Evolutionary conservation across 805 yeast species (phyloP), one percentile per base, ranked within the genome.

Genomic region (Danielozyma ontarioensis): DNA sequence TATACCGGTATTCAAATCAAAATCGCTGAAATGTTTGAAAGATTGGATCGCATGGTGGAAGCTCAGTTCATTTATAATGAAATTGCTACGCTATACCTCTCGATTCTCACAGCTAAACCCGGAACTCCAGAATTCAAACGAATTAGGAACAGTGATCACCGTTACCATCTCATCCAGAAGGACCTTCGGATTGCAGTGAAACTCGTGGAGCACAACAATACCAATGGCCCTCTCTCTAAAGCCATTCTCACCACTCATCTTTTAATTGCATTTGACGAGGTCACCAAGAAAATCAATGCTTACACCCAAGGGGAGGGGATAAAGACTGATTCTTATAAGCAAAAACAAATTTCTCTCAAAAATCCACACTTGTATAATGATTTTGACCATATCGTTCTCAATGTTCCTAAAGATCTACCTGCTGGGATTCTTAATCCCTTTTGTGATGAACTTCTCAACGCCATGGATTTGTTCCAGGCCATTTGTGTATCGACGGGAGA

Each of bases 1-100:
- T 89, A 84, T 55, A 89, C 97, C 0, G 96, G 97, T 0, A 76
- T 90, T 33, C 95, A 89, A 50, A 66, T 90, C 54, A 86, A 89
- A 49, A 64, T 86, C 23, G 95, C 83, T 8, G 95, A 88, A 49
- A 82, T 87, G 87, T 84, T 77, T 51, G 95, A 86, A 48, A 68
- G 80, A 26, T 56, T 87, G 45, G 70, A 68, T 14, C 69, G 74
- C 76, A 43, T 50, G 21, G 74, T 74, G 11, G 83, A 81, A 33
- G 94, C 95, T 0, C 67, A 74, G 24, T 66, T 69, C 41, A 59
- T 85, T 6, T 88, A 85, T 56, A 64, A 75, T 36, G 90, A 83
- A 46, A 62, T 85, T 31, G 74, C 79, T 11, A 68, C 78, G 3
- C 60, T 75, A 25, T 81, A 78, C 49, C 65, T 76, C 41, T 69